Conservation (phyloP, 2,329 filamentous ascomycete species). For the Aspergillus sp. region DNA sequence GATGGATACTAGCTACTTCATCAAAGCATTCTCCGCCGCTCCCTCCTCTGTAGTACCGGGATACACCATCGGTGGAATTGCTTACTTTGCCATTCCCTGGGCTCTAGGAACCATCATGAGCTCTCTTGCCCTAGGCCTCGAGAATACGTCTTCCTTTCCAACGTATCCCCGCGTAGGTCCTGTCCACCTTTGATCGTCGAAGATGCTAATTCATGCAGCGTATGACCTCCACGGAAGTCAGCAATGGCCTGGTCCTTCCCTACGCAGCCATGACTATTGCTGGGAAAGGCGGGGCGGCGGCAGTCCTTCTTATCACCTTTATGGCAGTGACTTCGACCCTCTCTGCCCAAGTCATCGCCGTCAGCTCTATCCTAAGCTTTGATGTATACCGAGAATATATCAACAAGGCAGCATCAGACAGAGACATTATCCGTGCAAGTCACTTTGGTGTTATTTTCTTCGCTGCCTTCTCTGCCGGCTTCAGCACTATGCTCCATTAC, state of each 20-base stretch:
- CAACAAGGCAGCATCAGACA: conserved; percentile 49
- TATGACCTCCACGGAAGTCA: conserved; percentile 42
- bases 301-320: conserved; percentile 42
- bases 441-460: conserved; percentile 58
- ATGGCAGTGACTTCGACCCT: conserved; percentile 52
- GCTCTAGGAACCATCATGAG: conserved; percentile 55
- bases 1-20: conserved; percentile 58
- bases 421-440: conserved; percentile 54
- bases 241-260: conserved; percentile 40
- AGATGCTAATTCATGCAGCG: conserved; percentile 21
- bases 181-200: not conserved
- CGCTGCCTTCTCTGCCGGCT: conserved; percentile 53
- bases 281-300: conserved; percentile 42
- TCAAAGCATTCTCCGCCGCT: conserved; percentile 54
- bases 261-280: conserved; percentile 43
- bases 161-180: conserved; percentile 51
- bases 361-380: conserved; percentile 57
- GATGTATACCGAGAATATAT: conserved; percentile 57
- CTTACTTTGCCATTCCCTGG: conserved; percentile 59
- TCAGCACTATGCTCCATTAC: conserved; percentile 57
- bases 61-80: conserved; percentile 55
- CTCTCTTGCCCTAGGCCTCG: conserved; percentile 51
- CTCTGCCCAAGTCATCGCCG: conserved; percentile 56
- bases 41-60: conserved; percentile 53
- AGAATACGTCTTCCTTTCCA: conserved; percentile 53